phyloP scores from a whole-genome alignment of 306 rosid genomes.

The Fragaria ananassa region DNA sequence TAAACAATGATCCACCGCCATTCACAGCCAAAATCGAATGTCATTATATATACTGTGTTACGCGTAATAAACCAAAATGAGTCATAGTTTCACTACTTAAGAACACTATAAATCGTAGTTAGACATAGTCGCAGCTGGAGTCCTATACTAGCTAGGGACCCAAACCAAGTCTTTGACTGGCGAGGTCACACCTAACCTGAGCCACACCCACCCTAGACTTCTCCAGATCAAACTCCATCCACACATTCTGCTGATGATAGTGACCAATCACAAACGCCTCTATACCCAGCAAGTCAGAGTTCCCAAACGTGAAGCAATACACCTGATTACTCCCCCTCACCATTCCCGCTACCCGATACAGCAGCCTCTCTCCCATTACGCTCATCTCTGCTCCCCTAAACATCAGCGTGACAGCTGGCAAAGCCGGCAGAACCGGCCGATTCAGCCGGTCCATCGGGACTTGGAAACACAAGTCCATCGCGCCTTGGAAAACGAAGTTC shows the following conservation, averaged over 20 bases:
- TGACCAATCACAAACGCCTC: conserved; percentile 79
- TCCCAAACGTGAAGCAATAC: conserved; percentile 81
- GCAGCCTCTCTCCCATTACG: conserved; percentile 49
- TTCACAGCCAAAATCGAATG: background rate
- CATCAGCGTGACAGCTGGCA: conserved; percentile 62
- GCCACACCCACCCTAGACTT: conserved; percentile 75
- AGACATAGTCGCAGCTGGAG: too few relatives aligned
- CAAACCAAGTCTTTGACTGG: conserved; percentile 57
- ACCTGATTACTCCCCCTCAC: conserved; percentile 43
- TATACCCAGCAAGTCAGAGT: conserved; percentile 62
- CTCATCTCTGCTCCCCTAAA: conserved; percentile 77
- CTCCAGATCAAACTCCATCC: conserved; percentile 85
- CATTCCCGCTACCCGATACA: conserved; percentile 60
- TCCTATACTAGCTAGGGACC: background rate
- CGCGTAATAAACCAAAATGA: too few relatives aligned
- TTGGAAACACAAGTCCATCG: conserved; percentile 66
- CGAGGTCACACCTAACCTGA: conserved; percentile 60
- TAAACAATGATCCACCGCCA: background rate
- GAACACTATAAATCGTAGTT: too few relatives aligned
- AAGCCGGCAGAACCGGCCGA: background rate
- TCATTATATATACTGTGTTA: too few relatives aligned
- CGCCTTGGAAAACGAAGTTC: conserved; percentile 74
- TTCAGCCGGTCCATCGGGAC: conserved; percentile 14
- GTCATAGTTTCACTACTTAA: too few relatives aligned
- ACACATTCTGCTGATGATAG: conserved; percentile 81